phyloP scores from a whole-genome alignment of 75 land plant species.

The Isoetes taiwanensis region DNA sequence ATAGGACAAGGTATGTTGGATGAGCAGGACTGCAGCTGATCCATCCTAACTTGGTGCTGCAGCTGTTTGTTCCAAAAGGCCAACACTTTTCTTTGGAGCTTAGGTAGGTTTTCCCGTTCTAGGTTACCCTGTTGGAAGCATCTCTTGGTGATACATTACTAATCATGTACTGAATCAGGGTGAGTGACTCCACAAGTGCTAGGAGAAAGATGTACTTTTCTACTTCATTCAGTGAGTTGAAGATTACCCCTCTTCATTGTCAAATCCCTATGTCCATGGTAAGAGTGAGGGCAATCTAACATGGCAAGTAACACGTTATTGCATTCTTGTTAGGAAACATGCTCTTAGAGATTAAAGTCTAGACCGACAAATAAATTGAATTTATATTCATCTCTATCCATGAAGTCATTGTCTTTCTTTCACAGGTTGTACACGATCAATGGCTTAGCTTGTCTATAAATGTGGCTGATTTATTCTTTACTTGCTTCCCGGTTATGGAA shows the following conservation, averaged over 20 bases:
- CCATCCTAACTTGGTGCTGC: slow-evolving; percentile 26
- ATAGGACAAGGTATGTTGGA: too few relatives aligned
- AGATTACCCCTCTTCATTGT: slow-evolving; percentile 31
- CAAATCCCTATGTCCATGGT: slow-evolving; percentile 35
- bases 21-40: slow-evolving; percentile 20
- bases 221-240: slow-evolving; percentile 31
- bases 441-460: slow-evolving; percentile 24
- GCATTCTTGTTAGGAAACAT: neutral
- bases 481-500: slow-evolving; percentile 19
- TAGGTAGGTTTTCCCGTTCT: slow-evolving; percentile 9
- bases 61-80: slow-evolving; percentile 18
- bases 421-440: slow-evolving; percentile 15
- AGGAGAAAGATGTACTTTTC: slow-evolving; percentile 34
- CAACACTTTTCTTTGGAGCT: slow-evolving; percentile 28
- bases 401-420: neutral
- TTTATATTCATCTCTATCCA: neutral
- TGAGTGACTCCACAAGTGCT: slow-evolving; percentile 21
- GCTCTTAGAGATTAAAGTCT: neutral
- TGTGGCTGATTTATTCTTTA: slow-evolving; percentile 21
- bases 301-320: too few relatives aligned
- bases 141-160: too few relatives aligned
- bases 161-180: too few relatives aligned
- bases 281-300: neutral
- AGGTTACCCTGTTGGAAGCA: neutral
- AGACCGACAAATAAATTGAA: neutral